phyloP scores from a whole-genome alignment of 345 rosid genomes.

The Camelina laxa region DNA sequence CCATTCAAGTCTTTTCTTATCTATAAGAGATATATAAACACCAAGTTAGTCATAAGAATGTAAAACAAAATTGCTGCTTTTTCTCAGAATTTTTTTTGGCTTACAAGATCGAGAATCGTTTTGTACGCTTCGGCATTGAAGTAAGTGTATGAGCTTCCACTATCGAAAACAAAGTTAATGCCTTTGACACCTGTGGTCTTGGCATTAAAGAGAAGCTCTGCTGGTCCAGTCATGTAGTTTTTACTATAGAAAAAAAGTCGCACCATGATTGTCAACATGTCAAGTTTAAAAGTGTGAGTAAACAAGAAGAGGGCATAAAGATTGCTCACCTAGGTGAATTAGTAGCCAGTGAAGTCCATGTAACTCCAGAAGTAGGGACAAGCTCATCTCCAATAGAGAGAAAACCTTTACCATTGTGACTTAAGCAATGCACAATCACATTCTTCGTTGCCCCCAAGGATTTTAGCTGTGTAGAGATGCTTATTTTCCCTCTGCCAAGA shows the following conservation, averaged over 20 bases:
- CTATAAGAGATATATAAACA: conserved; percentile 17
- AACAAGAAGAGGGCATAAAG: conserved; percentile 5
- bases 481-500: conserved; percentile 71
- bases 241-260: conserved; percentile 51
- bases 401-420: conserved; percentile 78
- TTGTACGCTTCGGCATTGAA: conserved; percentile 59
- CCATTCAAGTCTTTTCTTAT: conserved; percentile 43
- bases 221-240: conserved; percentile 67
- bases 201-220: conserved; percentile 62
- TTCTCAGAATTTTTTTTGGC: conserved; percentile 10
- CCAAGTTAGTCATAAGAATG: conserved; percentile 1
- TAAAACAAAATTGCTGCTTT: conserved; percentile 3
- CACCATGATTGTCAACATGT: conserved; percentile 8
- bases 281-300: not conserved
- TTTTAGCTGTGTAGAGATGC: conserved; percentile 70
- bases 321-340: conserved; percentile 52
- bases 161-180: conserved; percentile 68
- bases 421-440: conserved; percentile 82
- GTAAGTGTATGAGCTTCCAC: conserved; percentile 94
- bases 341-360: conserved; percentile 64
- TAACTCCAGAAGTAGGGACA: conserved; percentile 63
- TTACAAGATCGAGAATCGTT: conserved; percentile 62
- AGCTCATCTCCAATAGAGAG: conserved; percentile 74
- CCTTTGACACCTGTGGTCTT: conserved; percentile 64
- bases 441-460: conserved; percentile 53